These are phyloP conservation scores for Beauveria sp. DNA, from an alignment of 2,329 filamentous ascomycete species.

Conservation along the genomic window DNA sequence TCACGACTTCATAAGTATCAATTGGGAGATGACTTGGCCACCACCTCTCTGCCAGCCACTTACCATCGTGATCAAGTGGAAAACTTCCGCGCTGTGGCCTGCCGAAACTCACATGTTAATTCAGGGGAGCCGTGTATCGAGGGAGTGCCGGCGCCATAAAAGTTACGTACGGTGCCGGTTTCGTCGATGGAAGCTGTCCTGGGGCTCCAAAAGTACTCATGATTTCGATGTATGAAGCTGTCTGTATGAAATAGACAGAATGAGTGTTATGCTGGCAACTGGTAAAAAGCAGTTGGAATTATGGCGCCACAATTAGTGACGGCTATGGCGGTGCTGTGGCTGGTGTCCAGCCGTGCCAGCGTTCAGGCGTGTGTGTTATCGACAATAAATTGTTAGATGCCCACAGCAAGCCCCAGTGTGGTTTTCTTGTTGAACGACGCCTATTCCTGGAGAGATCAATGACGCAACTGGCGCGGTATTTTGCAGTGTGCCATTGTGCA, in stretches of 20 bases:
- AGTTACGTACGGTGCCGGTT: constrained; percentile 56
- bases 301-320: constrained; percentile 2
- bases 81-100: constrained; percentile 91
- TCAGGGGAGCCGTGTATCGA: not conserved
- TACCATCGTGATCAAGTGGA: constrained; percentile 85
- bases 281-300: not conserved
- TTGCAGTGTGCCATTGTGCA: not conserved
- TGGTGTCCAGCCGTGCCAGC: not conserved
- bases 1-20: not conserved
- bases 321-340: not conserved
- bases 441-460: too few species aligned
- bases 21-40: not conserved
- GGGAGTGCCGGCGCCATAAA: not conserved
- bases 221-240: not conserved
- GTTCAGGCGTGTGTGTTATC: not conserved
- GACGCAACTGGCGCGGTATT: not conserved
- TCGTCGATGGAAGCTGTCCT: constrained; percentile 56
- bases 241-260: not conserved
- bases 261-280: not conserved
- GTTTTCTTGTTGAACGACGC: too few species aligned
- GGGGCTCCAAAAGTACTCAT: constrained; percentile 66
- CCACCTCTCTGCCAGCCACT: constrained; percentile 10
- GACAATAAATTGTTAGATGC: too few species aligned
- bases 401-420: not conserved
- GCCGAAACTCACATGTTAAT: constrained; percentile 3